phyloP scores from a whole-genome alignment of 257 asterid genomes.

The Echium plantagineum region DNA sequence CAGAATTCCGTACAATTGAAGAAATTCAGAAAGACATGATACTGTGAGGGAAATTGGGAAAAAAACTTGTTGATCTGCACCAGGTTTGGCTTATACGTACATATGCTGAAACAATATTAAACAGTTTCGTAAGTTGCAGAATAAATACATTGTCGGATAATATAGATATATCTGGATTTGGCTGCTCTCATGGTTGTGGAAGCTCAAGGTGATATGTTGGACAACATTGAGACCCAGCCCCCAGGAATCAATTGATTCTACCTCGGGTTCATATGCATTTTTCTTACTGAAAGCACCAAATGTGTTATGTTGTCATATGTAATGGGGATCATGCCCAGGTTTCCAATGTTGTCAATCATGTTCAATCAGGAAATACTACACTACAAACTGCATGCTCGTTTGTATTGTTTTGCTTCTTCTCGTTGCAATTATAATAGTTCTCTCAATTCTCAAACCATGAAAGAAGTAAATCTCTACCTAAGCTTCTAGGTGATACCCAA shows the following conservation, averaged over 20 bases:
- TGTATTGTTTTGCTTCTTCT: slow-evolving; percentile 37
- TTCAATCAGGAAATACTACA: slow-evolving; percentile 51
- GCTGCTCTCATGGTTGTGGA: slow-evolving; percentile 73
- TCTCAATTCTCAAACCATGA: slow-evolving; percentile 67
- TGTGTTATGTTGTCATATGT: slow-evolving; percentile 9
- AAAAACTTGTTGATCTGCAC: slow-evolving; percentile 71
- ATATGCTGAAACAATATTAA: neutral
- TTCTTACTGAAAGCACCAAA: neutral
- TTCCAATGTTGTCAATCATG: slow-evolving; percentile 49
- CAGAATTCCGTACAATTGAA: too few species aligned
- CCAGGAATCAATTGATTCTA: slow-evolving; percentile 32
- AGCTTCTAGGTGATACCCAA: neutral
- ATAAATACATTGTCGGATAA: neutral
- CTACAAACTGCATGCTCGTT: slow-evolving; percentile 62
- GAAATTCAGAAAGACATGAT: slow-evolving; percentile 88
- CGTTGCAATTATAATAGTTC: slow-evolving; percentile 47
- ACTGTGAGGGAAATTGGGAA: slow-evolving; percentile 77
- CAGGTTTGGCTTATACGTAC: slow-evolving; percentile 32
- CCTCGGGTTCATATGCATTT: neutral
- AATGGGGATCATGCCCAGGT: slow-evolving; percentile 40
- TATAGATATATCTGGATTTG: slow-evolving; percentile 78
- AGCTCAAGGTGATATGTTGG: slow-evolving; percentile 77
- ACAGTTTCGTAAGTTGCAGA: slow-evolving; percentile 3
- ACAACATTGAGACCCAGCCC: slow-evolving; percentile 85
- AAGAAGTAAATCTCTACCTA: slow-evolving; percentile 16